phyloP scores from a whole-genome alignment of 78 protist genomes.

The Bodo saltans region DNA sequence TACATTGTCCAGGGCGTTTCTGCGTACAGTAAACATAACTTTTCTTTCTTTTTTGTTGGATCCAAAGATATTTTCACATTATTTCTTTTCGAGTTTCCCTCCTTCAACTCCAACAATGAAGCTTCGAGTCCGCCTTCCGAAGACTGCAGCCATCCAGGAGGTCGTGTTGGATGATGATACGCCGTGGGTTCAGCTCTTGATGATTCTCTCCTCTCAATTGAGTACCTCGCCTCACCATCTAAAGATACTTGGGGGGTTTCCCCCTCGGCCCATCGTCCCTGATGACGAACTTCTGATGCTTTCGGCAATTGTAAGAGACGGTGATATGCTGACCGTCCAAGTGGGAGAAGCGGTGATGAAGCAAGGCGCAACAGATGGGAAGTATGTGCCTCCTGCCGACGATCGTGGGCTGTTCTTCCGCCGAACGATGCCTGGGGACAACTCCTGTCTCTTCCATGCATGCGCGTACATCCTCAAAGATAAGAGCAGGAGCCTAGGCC shows the following conservation, averaged over 20 bases:
- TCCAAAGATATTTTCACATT: too few species aligned
- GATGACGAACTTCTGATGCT: background rate
- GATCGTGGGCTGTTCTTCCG: background rate
- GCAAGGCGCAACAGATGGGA: background rate
- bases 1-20: too few species aligned
- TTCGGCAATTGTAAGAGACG: conserved; percentile 1
- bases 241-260: conserved; percentile 10
- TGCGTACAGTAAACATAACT: too few species aligned
- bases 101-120: background rate
- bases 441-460: conserved; percentile 43
- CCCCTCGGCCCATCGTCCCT: background rate
- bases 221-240: background rate
- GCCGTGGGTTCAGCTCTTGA: background rate
- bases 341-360: background rate
- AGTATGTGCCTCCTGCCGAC: conserved; percentile 12
- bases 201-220: background rate
- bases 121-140: background rate
- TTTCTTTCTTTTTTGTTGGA: too few species aligned
- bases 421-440: conserved; percentile 33
- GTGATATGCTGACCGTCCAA: conserved; percentile 18
- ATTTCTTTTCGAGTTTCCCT: too few species aligned
- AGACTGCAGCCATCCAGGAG: background rate
- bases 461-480: conserved; percentile 1
- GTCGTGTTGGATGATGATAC: background rate
- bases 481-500: background rate